Evolutionary conservation across 805 yeast species (phyloP), one percentile per base, ranked within the genome.

Genomic region (Dipodascopsis tothii): DNA sequence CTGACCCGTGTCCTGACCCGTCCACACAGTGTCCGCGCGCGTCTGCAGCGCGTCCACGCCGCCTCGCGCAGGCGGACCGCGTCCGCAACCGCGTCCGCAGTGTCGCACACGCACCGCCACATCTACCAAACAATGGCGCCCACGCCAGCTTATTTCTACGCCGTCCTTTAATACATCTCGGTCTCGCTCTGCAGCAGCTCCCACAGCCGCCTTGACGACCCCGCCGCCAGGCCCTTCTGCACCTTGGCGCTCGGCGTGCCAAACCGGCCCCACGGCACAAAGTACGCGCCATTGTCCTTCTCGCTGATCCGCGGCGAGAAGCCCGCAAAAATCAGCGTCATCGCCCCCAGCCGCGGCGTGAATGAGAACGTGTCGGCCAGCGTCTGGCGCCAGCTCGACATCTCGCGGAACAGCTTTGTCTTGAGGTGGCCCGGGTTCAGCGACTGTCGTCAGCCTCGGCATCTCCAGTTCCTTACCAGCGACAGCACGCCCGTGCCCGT

Each of bases 261-360:
- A 14, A 63, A 52, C 2, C 56, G 45, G 0, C 77, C 77, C 62
- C 65, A 71, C 3, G 77, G 72, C 11, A 62, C 60, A 17, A 68
- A 51, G 52, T 62, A 70, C 21, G 56, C 60, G 1, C 71, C 70
- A 32, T 61, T 56, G 9, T 67, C 57, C 33, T 51, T 49, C 1
- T 56, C 6, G 1, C 66, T 62, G 17, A 71, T 48, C 5, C 61
- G 57, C 3, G 75, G 74, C 21, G 56, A 51, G 39, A 72, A 57
- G 0, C 71, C 70, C 2, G 69, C 74, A 48, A 56, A 70, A 16
- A 71, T 54, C 47, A 66, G 73, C 7, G 75, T 55, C 43, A 67
- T 62, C 1, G 75, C 72, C 9, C 77, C 78, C 34, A 61, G n/a
- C 14, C 30, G 9, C 14, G 30, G 30, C 14, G 9, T 14, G 14